Percentiles rank a stretch among this genome's conserved stretches.
Conservation (phyloP, 805 yeast genomes). For the Pichia cabralensis region DNA sequence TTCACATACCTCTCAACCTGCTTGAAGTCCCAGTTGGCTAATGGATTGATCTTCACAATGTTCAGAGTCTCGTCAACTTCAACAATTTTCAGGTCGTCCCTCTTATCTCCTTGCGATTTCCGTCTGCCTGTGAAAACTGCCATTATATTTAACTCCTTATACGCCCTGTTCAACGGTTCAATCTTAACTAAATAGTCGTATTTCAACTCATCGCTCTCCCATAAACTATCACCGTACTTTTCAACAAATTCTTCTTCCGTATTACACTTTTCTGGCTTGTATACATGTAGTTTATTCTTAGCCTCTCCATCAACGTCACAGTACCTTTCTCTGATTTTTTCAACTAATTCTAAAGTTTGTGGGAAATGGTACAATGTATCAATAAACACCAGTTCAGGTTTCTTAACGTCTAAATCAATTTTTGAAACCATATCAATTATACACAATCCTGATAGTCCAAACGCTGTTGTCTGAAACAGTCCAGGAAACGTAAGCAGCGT, state of each 20-base stretch:
- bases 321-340: constrained; percentile 16
- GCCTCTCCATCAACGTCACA: constrained; percentile 44
- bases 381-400: constrained; percentile 69
- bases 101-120: constrained; percentile 79
- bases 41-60: constrained; percentile 79
- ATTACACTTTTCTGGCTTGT: constrained; percentile 48
- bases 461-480: constrained; percentile 86
- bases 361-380: constrained; percentile 92
- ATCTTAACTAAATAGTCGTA: constrained; percentile 87
- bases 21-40: constrained; percentile 70
- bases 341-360: constrained; percentile 76
- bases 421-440: constrained; percentile 74
- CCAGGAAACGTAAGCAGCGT: constrained; percentile 73
- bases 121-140: constrained; percentile 92
- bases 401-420: constrained; percentile 28
- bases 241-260: constrained; percentile 54
- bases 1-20: constrained; percentile 65
- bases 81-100: constrained; percentile 60
- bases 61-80: constrained; percentile 67
- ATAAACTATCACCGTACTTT: constrained; percentile 64
- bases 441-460: constrained; percentile 86
- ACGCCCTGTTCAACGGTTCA: constrained; percentile 85
- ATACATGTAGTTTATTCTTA: constrained; percentile 47
- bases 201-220: constrained; percentile 73
- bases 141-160: constrained; percentile 55